These are phyloP conservation scores for Alternaria gansuensis DNA, from an alignment of 2,329 filamentous ascomycete genomes.

Conservation along the genomic window DNA sequence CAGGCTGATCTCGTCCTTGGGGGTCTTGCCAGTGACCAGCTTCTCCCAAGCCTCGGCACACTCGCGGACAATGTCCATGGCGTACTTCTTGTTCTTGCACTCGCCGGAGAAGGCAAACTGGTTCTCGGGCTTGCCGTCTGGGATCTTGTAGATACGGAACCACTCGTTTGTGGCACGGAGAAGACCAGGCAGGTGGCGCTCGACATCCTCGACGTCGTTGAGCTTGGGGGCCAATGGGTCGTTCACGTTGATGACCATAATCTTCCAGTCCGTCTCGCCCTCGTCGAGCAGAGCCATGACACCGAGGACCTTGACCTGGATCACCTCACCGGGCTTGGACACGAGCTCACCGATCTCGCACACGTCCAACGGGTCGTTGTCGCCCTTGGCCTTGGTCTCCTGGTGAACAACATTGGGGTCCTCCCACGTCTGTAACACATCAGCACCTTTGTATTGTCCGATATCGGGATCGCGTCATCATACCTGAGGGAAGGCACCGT, in stretches of 20 bases:
- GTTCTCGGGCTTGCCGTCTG: constrained; percentile 99
- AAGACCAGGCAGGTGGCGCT: constrained; percentile 96
- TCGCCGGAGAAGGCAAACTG: constrained; percentile 99
- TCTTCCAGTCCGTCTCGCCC: constrained; percentile 99
- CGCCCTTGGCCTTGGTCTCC: constrained; percentile 99
- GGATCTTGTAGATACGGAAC: constrained; percentile 99
- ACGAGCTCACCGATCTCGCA: constrained; percentile 99
- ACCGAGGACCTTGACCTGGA: constrained; percentile 99
- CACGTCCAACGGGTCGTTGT: constrained; percentile 98
- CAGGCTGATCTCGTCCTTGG: constrained; percentile 79
- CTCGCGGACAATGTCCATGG: constrained; percentile 93
- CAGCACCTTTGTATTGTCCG: constrained; percentile 38
- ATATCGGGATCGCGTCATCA: constrained; percentile 49
- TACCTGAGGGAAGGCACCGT: constrained; percentile 98
- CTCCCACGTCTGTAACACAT: constrained; percentile 84
- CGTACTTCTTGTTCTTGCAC: constrained; percentile 99
- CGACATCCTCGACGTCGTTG: constrained; percentile 98
- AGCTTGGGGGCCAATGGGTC: constrained; percentile 96
- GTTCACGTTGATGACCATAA: constrained; percentile 99
- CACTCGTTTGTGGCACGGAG: constrained; percentile 98
- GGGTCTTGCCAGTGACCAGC: constrained; percentile 89
- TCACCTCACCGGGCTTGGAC: constrained; percentile 93
- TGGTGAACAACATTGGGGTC: constrained; percentile 95
- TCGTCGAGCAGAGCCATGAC: constrained; percentile 99
- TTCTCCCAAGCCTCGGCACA: constrained; percentile 97